A percentile compares a stretch with the other conserved stretches of the same genome.
Conservation (phyloP, 495 filamentous ascomycete species). For the Jackrogersella multiformis region DNA sequence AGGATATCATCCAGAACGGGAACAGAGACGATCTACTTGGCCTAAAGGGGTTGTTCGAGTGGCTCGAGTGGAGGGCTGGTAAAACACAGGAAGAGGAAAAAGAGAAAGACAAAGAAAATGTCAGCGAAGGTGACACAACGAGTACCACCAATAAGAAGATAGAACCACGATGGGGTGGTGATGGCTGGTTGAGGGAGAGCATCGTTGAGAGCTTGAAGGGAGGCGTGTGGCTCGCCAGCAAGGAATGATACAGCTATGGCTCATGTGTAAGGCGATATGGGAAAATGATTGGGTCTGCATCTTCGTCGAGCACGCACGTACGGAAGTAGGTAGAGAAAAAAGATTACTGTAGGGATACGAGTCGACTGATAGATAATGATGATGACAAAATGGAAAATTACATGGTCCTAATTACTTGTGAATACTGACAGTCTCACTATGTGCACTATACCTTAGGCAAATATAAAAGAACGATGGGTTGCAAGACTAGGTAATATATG, state of each 20-base stretch:
- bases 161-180: slow-evolving; percentile 41
- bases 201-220: slow-evolving; percentile 66
- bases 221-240: slow-evolving; percentile 62
- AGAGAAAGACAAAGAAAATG: slow-evolving; percentile 21
- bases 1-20: slow-evolving; percentile 67
- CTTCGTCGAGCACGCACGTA: background rate
- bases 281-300: background rate
- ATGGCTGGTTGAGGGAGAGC: slow-evolving; percentile 61
- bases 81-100: slow-evolving; percentile 27
- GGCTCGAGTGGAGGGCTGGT: slow-evolving; percentile 67
- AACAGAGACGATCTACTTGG: slow-evolving; percentile 77
- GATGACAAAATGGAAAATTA: background rate
- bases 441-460: no score
- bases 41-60: slow-evolving; percentile 80
- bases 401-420: background rate
- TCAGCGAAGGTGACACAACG: slow-evolving; percentile 10
- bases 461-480: no score
- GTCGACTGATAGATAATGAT: background rate
- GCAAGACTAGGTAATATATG: no score
- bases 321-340: background rate
- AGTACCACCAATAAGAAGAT: slow-evolving; percentile 24
- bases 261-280: background rate
- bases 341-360: background rate
- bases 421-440: no score
- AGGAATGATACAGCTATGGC: slow-evolving; percentile 28